A percentile compares a stretch with the other conserved stretches of the same genome.
These are phyloP conservation scores for Lindgomyces ingoldianus DNA, from an alignment of 495 filamentous ascomycete species.

Conservation along the genomic window DNA sequence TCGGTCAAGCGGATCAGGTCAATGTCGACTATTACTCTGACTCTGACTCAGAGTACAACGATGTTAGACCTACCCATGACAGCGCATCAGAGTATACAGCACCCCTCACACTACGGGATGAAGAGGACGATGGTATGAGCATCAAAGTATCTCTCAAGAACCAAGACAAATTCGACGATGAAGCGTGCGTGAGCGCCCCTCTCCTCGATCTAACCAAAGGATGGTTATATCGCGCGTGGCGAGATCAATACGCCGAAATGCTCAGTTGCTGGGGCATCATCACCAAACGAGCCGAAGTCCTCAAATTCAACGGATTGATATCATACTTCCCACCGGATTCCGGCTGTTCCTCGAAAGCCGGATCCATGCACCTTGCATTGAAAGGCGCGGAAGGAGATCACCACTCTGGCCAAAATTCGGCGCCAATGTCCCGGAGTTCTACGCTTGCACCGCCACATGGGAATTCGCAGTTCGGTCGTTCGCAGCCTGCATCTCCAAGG, in stretches of 20 bases:
- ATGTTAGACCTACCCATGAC: constrained; percentile 47
- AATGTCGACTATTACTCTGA: constrained; percentile 31
- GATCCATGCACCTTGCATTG: constrained; percentile 14
- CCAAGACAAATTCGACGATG: constrained; percentile 73
- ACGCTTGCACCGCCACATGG: constrained; percentile 5
- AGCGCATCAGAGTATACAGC: constrained; percentile 39
- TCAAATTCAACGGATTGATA: constrained; percentile 72
- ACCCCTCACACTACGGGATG: constrained; percentile 25
- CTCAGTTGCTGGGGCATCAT: constrained; percentile 81
- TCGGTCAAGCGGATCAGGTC: constrained; percentile 26
- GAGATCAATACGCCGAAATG: constrained; percentile 77
- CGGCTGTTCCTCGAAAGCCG: constrained; percentile 4
- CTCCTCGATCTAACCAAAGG: constrained; percentile 67
- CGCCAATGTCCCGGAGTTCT: constrained; percentile 15
- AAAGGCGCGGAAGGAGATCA: background rate
- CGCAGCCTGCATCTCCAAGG: constrained; percentile 4
- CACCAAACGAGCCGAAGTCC: constrained; percentile 71
- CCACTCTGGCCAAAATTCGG: background rate
- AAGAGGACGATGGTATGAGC: constrained; percentile 6
- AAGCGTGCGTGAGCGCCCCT: constrained; percentile 65
- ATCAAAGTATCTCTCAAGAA: constrained; percentile 73
- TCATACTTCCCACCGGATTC: constrained; percentile 34
- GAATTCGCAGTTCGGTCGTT: background rate
- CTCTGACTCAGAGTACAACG: constrained; percentile 33
- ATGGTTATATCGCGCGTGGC: constrained; percentile 66